Base-by-base conservation (phyloP, 1,284 basidiomycete species). In the Austroboletus niveus region DNA sequence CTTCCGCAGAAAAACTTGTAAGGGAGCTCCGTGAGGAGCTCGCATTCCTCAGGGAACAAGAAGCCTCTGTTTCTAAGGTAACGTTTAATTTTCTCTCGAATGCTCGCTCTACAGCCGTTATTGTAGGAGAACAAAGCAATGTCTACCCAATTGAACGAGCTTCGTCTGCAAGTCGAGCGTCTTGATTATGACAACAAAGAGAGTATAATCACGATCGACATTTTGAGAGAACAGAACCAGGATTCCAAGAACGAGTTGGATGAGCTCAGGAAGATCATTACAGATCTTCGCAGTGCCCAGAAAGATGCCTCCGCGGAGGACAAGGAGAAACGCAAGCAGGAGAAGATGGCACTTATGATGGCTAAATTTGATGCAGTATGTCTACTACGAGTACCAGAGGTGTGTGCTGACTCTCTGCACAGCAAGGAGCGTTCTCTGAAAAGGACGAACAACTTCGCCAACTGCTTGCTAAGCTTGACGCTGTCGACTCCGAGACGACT, bases 301-400 rank as follows among this genome's bases (percentile, higher is more conserved):
- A 94, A 92, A 75, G 92, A 95, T 61, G 79, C 86, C 12, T 86
- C 85, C 31, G 82, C 85, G 24, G 96, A 98, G 70, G 96, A 96
- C 68, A 98, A 97, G 76, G 96, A 99, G 78, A 96, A 94, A 78
- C 87, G 93, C 71, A 99, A 98, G 74, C 94, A 97, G 64, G 96
- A 98, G 75, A 97, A 97, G 81, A 94, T 99, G 89, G 94, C 92
- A n/a, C 79, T 96, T 60, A 97, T 99, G 94, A 98, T 99, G 95
- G 93, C 95, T 56, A 96, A 97, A 72, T 97, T 99, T 64, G 95
- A 95, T 75, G 84, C 89, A 61, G 94, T 94, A 63, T 66, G 86
- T 47, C 49, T 22, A 9, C 17, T 36, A n/a, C n/a, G 35, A 47
- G 49, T 42, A 22, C 15, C 40, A 42, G 1, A 14, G 15, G 31